phyloP scores from a whole-genome alignment of 306 rosid genomes.

The Corylus americana region DNA sequence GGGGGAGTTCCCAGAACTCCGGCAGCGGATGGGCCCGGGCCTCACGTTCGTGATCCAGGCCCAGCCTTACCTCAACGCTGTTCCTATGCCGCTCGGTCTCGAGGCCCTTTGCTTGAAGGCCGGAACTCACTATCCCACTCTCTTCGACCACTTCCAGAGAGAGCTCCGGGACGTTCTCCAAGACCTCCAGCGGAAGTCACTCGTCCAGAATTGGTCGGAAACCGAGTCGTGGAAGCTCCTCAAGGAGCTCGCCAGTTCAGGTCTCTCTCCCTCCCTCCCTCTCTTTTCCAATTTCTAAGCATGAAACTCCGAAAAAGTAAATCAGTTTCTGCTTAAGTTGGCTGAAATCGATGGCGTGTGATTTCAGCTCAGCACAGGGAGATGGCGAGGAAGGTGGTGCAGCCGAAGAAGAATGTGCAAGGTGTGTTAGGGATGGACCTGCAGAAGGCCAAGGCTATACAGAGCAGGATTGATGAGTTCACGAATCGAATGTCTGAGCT shows the following conservation, averaged over 20 bases:
- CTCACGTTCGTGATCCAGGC: constrained; percentile 67
- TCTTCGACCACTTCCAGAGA: constrained; percentile 80
- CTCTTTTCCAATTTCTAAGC: not conserved
- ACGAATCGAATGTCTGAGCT: constrained; percentile 62
- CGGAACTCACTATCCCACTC: constrained; percentile 74
- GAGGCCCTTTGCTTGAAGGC: constrained; percentile 68
- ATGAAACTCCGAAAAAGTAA: not conserved
- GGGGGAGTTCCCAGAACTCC: constrained; percentile 53
- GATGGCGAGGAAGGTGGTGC: constrained; percentile 53
- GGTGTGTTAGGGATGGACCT: constrained; percentile 69
- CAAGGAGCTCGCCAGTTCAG: constrained; percentile 71
- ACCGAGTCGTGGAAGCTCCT: constrained; percentile 75
- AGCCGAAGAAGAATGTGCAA: constrained; percentile 47
- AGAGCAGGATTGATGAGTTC: constrained; percentile 62
- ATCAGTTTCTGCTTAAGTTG: constrained; percentile 10
- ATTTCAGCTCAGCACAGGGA: constrained; percentile 70
- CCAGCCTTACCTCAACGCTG: constrained; percentile 69
- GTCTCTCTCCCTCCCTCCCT: constrained; percentile 13
- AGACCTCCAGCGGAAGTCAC: constrained; percentile 38
- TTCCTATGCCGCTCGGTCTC: constrained; percentile 76
- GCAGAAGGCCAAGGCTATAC: constrained; percentile 61
- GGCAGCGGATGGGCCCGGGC: constrained; percentile 63
- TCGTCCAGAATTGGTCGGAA: constrained; percentile 47
- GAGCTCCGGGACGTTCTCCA: constrained; percentile 76
- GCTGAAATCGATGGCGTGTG: constrained; percentile 29